Conservation (phyloP, 2,329 filamentous ascomycete genomes). For the Monilinia fructigena region DNA sequence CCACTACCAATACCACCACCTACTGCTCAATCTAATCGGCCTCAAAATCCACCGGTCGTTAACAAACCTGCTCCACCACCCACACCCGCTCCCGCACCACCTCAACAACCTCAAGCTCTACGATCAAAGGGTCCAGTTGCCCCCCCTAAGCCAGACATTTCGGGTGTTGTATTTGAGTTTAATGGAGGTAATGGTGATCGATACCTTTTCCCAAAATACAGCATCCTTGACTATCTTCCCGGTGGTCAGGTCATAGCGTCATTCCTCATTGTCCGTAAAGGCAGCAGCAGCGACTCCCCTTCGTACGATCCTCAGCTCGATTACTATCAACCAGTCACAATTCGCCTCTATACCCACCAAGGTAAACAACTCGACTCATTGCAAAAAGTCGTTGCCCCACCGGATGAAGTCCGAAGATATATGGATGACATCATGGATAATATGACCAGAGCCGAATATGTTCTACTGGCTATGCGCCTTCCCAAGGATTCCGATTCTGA, state of each 20-base stretch:
- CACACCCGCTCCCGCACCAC: slow-evolving; percentile 33
- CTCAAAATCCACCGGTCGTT: slow-evolving; percentile 24
- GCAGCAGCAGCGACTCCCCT: slow-evolving; percentile 60
- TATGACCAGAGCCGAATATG: slow-evolving; percentile 66
- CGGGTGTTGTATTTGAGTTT: slow-evolving; percentile 70
- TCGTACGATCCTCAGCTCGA: slow-evolving; percentile 62
- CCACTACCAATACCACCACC: slow-evolving; percentile 22
- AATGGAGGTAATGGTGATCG: slow-evolving; percentile 66
- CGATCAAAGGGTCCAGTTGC: slow-evolving; percentile 60
- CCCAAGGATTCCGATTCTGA: slow-evolving; percentile 44
- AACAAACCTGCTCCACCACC: slow-evolving; percentile 23
- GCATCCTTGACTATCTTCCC: slow-evolving; percentile 69
- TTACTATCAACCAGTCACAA: slow-evolving; percentile 74
- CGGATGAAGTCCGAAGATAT: slow-evolving; percentile 62
- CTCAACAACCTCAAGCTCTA: slow-evolving; percentile 51
- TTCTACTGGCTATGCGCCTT: slow-evolving; percentile 65
- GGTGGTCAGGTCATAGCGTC: slow-evolving; percentile 65
- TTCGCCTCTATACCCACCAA: slow-evolving; percentile 55
- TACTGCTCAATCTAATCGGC: slow-evolving; percentile 24
- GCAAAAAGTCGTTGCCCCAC: slow-evolving; percentile 59
- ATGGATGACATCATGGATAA: slow-evolving; percentile 71
- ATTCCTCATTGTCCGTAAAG: slow-evolving; percentile 74
- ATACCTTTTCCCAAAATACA: slow-evolving; percentile 76
- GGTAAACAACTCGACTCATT: slow-evolving; percentile 61
- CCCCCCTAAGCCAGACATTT: slow-evolving; percentile 57